Evolutionary conservation across 2,329 filamentous ascomycete species (phyloP), one percentile per base, ranked within the genome.

Genomic region (Pseudocercospora fijiensis): DNA sequence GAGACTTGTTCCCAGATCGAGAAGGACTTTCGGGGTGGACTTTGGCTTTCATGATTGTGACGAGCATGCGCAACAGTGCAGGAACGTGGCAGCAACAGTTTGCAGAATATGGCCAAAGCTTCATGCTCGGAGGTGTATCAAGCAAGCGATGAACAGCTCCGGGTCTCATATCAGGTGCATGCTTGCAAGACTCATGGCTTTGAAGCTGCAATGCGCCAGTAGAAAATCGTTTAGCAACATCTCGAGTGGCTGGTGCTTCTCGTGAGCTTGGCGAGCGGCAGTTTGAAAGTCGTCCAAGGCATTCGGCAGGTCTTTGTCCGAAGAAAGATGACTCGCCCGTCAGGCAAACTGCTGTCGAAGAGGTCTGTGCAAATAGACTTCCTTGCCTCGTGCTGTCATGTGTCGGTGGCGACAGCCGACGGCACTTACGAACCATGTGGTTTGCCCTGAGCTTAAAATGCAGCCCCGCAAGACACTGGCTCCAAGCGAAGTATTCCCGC

Each of bases 381-480:
- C 24, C 45, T 49, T 26, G 45, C 22, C 20, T 49, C 20, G 45
- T 49, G 16, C 4, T 53, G 22, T 18, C 24, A 28, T n/a, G 24
- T 28, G 49, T 53, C 26, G 49, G 49, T 53, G 49, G 49, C 16
- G 49, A 53, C 28, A 53, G 49, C 49, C 49, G 49, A 53, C 49
- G 49, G 49, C 49, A 28, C 22, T 30, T 28, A 9, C 2, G 16
- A 18, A 28, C 26, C 22, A 30, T 53, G 49, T 30, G 28, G 8
- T n/a, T 30, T 53, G 26, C 26, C 49, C 9, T 30, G 49, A 53
- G 26, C 26, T 53, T 53, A 53, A 53, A 26, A n/a, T 28, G 7
- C 6, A 10, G 24, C 24, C 49, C 49, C 49, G 49, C 49, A 16
- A 53, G 26, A 26, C 22, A 53, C 13, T 30, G 24, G 49, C 24